Base-by-base conservation (phyloP, 2,329 filamentous ascomycete genomes). In the Teratosphaeria gauchensis region DNA sequence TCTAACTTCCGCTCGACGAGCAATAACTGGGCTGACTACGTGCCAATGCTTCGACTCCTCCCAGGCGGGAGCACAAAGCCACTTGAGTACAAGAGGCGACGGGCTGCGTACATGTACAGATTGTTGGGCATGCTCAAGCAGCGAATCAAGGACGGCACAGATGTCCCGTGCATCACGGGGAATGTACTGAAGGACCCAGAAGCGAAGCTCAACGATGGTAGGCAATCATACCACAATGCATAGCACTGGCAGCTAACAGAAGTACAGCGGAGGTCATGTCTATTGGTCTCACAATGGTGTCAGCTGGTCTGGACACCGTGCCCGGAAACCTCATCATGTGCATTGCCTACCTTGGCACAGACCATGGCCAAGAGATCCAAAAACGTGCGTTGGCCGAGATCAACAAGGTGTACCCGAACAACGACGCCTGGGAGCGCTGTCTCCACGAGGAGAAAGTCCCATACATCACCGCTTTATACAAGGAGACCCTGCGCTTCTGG, bases 251-350 rank as follows among this genome's bases (percentile, higher is more conserved):
- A 4, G 19, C 54, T 38, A 28, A 55, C 35, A 21, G 24, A 16
- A 51, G 9, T 51, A 21, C 19, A 88, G 86, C 83, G 12, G 89
- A 92, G 71, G 80, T 92, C 55, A 90, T 88, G 72, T 89, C 87
- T 2, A 90, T 94, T 64, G 90, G 89, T 69, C 74, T 94, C 28
- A 90, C 88, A 28, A 91, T 92, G 83, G 86, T 92, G 0, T 88
- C 86, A 1, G 89, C 88, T 0, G 89, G 89, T 19, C 81, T 92
- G 16, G 89, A 94, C 69, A 94, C 89, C 0, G 86, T 94, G 1
- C 87, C 89, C 0, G 87, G 85, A 11, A 92, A 91, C 62, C 74
- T 92, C 9, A 86, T 90, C 66, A 90, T 90, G 86, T 85, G 86
- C 12, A 83, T 92, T 52, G 89, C 87, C 2, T 89, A 88, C 65